Base-by-base conservation (phyloP, 192 early-diverging fungal species). In the Hyaloraphidium curvatum region DNA sequence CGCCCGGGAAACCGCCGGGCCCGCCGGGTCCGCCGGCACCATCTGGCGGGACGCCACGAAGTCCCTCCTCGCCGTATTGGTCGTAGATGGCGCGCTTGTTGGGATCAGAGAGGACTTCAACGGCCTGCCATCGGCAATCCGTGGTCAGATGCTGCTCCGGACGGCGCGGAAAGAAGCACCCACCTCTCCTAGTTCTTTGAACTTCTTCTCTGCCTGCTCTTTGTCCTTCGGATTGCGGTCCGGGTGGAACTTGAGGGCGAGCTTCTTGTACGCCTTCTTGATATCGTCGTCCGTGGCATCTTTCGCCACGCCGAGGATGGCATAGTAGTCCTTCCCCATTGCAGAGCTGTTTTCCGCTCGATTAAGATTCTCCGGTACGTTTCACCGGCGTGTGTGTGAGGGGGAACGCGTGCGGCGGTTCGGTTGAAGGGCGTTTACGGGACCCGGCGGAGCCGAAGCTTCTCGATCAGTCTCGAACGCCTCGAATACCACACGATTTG, bases 211-310 rank as follows among this genome's bases (percentile, higher is more conserved):
- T 17, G 86, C 83, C 22, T 59, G 52, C 53, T 76, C 75, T 54
- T 68, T 68, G 40, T 78, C 71, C 50, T 81, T 75, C 27, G 67
- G 71, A 57, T 83, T 81, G 53, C 82, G 61, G 67, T 81, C 81
- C 0, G 83, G 82, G 51, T 84, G 83, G 62, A 74, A 80, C 56
- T 72, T 83, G 51, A 78, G 65, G 4, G 84, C 76, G 17, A 75
- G 67, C 55, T 77, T 79, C 30, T 75, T 66, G 55, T 81, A 87
- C 2, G 81, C 75, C 57, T 76, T 77, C 59, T 80, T 84, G 48
- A 88, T 66, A 39, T 88, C 79, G 29, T 73, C 75, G 7, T 74
- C 70, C 19, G 71, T 59, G 2, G 82, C 84, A 26, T 65, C 57
- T 39, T 69, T 59, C 37, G 62, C 51, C 4, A 86, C 64, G 13